Percentiles rank a stretch among this genome's conserved stretches.
Evolutionary conservation across 768 basidiomycete species (phyloP).

Genomic region (Russula sp.): DNA sequence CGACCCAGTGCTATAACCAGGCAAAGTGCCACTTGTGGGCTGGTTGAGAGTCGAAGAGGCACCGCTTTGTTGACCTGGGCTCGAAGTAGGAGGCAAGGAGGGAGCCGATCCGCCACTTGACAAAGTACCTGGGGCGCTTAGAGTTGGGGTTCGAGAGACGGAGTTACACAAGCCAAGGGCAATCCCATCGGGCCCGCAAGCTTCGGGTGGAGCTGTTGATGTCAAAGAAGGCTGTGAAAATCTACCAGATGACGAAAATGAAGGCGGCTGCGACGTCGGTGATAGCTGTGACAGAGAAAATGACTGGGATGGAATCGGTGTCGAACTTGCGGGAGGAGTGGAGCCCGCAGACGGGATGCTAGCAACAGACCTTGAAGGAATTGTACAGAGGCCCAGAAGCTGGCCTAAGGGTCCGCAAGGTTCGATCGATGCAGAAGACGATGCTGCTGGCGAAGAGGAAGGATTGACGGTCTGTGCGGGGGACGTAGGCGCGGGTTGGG

Average conservation of each 20-base stretch:
- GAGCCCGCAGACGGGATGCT: background rate
- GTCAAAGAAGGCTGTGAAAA: conserved; percentile 6
- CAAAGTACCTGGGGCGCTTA: background rate
- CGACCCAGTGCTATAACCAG: too few species aligned
- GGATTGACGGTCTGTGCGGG: background rate
- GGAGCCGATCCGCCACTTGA: background rate
- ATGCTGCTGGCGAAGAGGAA: background rate
- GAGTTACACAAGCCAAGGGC: background rate
- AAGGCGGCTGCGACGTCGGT: background rate
- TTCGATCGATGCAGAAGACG: conserved; percentile 7
- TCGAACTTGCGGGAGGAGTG: background rate
- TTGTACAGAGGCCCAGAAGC: conserved; percentile 21
- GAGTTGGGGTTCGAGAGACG: background rate
- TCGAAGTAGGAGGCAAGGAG: background rate
- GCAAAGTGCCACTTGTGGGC: background rate
- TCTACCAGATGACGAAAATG: background rate
- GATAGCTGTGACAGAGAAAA: background rate
- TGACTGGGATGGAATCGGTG: background rate
- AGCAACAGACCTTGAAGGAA: background rate
- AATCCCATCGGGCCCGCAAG: background rate
- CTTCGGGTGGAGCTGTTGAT: background rate
- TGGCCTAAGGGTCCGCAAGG: conserved; percentile 20
- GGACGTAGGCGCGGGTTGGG: background rate
- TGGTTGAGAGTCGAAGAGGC: background rate
- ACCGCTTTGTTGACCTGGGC: background rate